Base-by-base conservation (phyloP, 2,329 filamentous ascomycete species). In the Nemania sp. region DNA sequence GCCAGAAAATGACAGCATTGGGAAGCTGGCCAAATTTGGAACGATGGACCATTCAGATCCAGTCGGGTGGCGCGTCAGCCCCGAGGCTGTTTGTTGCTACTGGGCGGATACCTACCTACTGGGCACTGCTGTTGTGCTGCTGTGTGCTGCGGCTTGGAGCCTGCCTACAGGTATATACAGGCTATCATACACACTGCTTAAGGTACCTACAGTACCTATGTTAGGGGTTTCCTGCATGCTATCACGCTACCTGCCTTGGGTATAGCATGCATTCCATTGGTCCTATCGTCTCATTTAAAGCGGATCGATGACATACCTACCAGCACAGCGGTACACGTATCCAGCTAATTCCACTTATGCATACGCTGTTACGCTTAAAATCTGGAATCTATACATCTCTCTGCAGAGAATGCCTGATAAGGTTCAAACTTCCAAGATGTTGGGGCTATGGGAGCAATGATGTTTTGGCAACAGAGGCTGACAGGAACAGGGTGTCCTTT, bases 1-100 rank as follows among this genome's bases (percentile, higher is more conserved):
- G n/a, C 66, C 32, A 56, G 62, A 45, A 68, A 66, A 62, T 66
- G 53, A 66, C 57, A 66, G 54, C 64, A 66, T 62, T 49, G 13
- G 26, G 56, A 32, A 49, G 47, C 59, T 55, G 47, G 35, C 55
- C 47, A 54, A 26, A 55, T 41, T 54, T 38, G 52, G 56, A 49
- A 53, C 47, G 26, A 47, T 26, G 15, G 49, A 10, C 47, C 58
- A 8, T 22, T 41, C n/a, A 32, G 43, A 38, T 51, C 66, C 51
- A 56, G 60, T 49, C 32, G 41, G 54, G 13, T 62, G 66, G 66
- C 62, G 61, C 55, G 15, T 52, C 62, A 56, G 62, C 51, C 35
- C 45, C 43, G 20, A 38, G 43, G 51, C 26, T 20, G 8, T 26
- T 6, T 47, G 22, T 60, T 27, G 5, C 20, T n/a, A 8, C 5